Conservation (phyloP, 2,329 filamentous ascomycete genomes). For the Talaromyces sp. region DNA sequence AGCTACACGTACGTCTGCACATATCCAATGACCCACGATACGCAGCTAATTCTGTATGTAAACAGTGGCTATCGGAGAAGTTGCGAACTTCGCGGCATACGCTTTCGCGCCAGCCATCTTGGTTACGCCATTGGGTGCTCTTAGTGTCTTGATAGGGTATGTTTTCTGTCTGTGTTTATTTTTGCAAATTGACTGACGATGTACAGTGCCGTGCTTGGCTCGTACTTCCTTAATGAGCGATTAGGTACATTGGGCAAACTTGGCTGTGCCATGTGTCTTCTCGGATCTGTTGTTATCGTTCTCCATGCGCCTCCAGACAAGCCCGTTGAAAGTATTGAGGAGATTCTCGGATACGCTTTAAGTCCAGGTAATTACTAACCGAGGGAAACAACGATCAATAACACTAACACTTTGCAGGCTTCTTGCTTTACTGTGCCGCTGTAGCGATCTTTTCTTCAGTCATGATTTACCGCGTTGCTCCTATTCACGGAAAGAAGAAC, state of each 20-base stretch:
- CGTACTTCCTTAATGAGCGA: slow-evolving; percentile 89
- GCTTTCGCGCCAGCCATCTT: slow-evolving; percentile 98
- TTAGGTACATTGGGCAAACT: slow-evolving; percentile 89
- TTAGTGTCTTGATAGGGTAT: slow-evolving; percentile 85
- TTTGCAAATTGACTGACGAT: slow-evolving; percentile 24
- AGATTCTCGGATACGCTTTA: slow-evolving; percentile 86
- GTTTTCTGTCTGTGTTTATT: slow-evolving; percentile 24
- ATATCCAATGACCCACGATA: neutral
- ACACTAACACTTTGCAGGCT: slow-evolving; percentile 57
- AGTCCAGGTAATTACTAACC: slow-evolving; percentile 66
- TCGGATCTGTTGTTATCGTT: slow-evolving; percentile 95
- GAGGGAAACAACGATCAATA: no score
- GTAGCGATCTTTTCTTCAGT: slow-evolving; percentile 81
- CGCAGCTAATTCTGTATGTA: neutral
- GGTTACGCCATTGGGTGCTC: slow-evolving; percentile 88
- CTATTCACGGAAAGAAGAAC: slow-evolving; percentile 88
- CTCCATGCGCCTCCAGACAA: slow-evolving; percentile 94
- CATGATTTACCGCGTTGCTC: slow-evolving; percentile 96
- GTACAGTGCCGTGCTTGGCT: slow-evolving; percentile 76
- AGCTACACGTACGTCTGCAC: slow-evolving; percentile 66
- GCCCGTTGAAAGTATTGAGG: slow-evolving; percentile 84
- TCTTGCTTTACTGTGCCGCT: slow-evolving; percentile 78
- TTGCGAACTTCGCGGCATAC: slow-evolving; percentile 97
- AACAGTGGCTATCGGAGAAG: slow-evolving; percentile 83
- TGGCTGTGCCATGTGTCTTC: slow-evolving; percentile 91